A percentile compares a stretch with the other conserved stretches of the same genome.
Conservation (phyloP, 1,139 yeast genomes). For the Taphrina sp. region DNA sequence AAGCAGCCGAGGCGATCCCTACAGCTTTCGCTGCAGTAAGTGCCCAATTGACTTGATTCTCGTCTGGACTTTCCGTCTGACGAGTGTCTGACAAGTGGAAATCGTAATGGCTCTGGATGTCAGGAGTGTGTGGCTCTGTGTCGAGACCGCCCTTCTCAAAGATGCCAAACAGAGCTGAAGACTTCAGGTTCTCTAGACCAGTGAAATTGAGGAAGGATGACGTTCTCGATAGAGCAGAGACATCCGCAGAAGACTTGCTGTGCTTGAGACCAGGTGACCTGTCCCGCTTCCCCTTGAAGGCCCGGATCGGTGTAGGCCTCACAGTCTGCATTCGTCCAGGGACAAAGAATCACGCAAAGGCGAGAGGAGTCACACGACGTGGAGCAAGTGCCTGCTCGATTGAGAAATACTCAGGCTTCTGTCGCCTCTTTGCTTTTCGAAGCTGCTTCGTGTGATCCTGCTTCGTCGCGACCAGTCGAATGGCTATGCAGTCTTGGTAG, state of each 20-base stretch:
- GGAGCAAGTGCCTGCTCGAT: no score
- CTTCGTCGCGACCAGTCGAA: no score
- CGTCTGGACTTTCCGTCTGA: neutral
- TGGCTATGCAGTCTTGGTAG: no score
- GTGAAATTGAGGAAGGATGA: slow-evolving; percentile 18
- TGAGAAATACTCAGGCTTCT: no score
- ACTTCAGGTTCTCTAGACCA: slow-evolving; percentile 13
- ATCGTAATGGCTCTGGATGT: slow-evolving; percentile 2
- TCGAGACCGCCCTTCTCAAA: slow-evolving; percentile 27
- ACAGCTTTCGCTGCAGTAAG: neutral
- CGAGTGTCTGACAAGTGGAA: slow-evolving; percentile 3
- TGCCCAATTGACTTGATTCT: no score
- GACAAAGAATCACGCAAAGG: neutral
- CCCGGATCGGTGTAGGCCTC: slow-evolving; percentile 4
- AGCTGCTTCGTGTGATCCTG: no score
- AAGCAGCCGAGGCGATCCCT: slow-evolving; percentile 3
- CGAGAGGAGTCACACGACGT: no score
- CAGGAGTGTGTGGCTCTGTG: slow-evolving; percentile 20
- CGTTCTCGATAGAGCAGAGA: slow-evolving; percentile 13
- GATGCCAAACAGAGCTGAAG: slow-evolving; percentile 26
- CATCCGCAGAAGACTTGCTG: slow-evolving; percentile 14
- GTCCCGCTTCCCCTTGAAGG: slow-evolving; percentile 2
- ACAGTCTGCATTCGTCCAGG: slow-evolving; percentile 1
- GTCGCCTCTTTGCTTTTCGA: no score
- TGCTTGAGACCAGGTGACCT: no score